A percentile compares a stretch with the other conserved stretches of the same genome.
Conservation (phyloP, 179 eudicot species). For the Drosera spatulata region DNA sequence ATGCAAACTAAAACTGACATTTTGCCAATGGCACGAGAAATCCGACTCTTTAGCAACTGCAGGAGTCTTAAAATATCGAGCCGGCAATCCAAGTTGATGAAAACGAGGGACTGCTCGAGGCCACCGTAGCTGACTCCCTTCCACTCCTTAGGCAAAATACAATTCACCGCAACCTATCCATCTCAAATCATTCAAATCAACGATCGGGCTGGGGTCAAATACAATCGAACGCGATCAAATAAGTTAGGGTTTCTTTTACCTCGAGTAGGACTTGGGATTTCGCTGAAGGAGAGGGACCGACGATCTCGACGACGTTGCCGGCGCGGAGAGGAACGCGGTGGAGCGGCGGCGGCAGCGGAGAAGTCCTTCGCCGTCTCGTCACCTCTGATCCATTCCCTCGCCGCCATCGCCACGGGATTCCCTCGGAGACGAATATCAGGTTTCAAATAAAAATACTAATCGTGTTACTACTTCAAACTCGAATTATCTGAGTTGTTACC, state of each 20-base stretch:
- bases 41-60: constrained; percentile 34
- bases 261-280: constrained; percentile 70
- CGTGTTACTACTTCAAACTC: no score
- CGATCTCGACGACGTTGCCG: constrained; percentile 75
- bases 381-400: constrained; percentile 38
- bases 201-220: not conserved
- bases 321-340: constrained; percentile 71
- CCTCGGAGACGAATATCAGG: not conserved
- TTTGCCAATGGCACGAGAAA: constrained; percentile 28
- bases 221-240: not conserved
- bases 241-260: constrained; percentile 20
- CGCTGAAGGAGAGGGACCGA: constrained; percentile 75
- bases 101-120: constrained; percentile 48
- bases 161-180: constrained; percentile 54
- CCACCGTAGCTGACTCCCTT: constrained; percentile 75
- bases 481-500: no score
- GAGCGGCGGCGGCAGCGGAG: constrained; percentile 52
- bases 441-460: no score
- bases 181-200: not conserved
- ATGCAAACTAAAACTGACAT: no score
- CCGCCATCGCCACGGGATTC: constrained; percentile 11
- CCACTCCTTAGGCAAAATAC: constrained; percentile 83
- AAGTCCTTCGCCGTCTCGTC: constrained; percentile 51
- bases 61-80: constrained; percentile 55
- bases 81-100: constrained; percentile 87